These are phyloP conservation scores for Collybiopsis luxurians DNA, from an alignment of 768 basidiomycete species.

Conservation along the genomic window DNA sequence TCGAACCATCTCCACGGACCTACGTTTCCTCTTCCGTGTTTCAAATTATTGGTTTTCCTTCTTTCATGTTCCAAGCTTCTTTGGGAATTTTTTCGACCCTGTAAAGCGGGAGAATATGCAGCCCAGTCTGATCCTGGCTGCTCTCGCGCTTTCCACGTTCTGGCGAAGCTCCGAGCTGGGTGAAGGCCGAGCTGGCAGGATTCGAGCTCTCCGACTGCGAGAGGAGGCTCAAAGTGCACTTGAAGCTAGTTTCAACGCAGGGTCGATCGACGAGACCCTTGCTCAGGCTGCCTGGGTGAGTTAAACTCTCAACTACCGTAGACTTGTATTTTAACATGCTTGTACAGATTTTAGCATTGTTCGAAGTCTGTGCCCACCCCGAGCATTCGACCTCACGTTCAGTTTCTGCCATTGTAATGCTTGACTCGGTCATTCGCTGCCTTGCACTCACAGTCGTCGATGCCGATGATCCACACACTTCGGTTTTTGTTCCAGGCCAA, in stretches of 20 bases:
- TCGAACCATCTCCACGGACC: conserved; percentile 47
- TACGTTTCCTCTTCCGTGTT: conserved; percentile 61
- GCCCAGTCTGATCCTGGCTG: conserved; percentile 61
- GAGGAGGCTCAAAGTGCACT: conserved; percentile 69
- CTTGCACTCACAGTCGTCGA: conserved; percentile 62
- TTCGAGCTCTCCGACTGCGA: conserved; percentile 55
- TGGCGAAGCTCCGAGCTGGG: conserved; percentile 68
- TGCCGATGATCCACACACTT: conserved; percentile 47
- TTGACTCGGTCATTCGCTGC: conserved; percentile 67
- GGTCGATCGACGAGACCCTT: conserved; percentile 71
- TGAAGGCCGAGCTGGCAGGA: conserved; percentile 46
- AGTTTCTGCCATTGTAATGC: conserved; percentile 53
- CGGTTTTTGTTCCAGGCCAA: conserved; percentile 44
- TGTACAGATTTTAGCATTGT: conserved; percentile 61
- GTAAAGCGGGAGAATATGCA: conserved; percentile 53
- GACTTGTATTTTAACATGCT: not conserved
- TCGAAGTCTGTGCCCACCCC: conserved; percentile 72
- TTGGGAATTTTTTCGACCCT: conserved; percentile 57
- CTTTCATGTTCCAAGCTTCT: conserved; percentile 69
- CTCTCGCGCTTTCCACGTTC: conserved; percentile 64
- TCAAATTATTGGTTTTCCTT: conserved; percentile 76
- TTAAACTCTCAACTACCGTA: not conserved
- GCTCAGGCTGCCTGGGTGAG: conserved; percentile 77
- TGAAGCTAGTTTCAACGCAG: conserved; percentile 67
- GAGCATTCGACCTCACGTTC: conserved; percentile 51